A percentile compares a stretch with the other conserved stretches of the same genome.
phyloP scores from a whole-genome alignment of 2,329 filamentous ascomycete genomes.

The Fusarium fracticaudum region DNA sequence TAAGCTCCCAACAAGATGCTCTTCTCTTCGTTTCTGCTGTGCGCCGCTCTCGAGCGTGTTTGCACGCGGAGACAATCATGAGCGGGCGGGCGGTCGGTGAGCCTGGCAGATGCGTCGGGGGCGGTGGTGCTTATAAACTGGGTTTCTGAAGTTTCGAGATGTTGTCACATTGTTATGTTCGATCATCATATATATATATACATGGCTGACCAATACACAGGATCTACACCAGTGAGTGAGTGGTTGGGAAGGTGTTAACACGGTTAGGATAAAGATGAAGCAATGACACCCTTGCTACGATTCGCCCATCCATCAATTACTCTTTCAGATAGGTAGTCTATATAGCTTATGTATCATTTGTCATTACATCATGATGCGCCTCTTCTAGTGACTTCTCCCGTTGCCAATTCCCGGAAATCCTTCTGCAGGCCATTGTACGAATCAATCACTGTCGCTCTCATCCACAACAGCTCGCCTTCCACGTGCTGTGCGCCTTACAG shows the following conservation, averaged over 20 bases:
- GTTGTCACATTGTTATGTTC: slow-evolving; percentile 7
- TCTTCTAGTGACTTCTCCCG: neutral
- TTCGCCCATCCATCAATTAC: slow-evolving; percentile 27
- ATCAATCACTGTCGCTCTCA: slow-evolving; percentile 47
- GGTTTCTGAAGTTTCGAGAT: slow-evolving; percentile 56
- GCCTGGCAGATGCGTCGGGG: slow-evolving; percentile 48
- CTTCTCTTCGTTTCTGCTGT: slow-evolving; percentile 27
- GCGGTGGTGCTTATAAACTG: slow-evolving; percentile 58
- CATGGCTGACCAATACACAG: slow-evolving; percentile 34
- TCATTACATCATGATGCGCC: slow-evolving; percentile 12
- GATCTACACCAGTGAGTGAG: slow-evolving; percentile 2
- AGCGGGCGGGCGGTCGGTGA: slow-evolving; percentile 35
- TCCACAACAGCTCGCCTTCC: slow-evolving; percentile 43
- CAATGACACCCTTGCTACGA: neutral
- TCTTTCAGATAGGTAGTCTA: slow-evolving; percentile 15
- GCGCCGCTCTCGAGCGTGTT: slow-evolving; percentile 45
- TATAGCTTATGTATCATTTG: slow-evolving; percentile 28
- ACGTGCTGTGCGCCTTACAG: slow-evolving; percentile 34
- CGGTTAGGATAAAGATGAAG: neutral
- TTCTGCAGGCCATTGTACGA: slow-evolving; percentile 17
- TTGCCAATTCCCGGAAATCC: neutral
- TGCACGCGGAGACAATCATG: slow-evolving; percentile 46
- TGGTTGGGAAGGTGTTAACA: neutral
- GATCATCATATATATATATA: neutral
- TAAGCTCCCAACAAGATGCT: slow-evolving; percentile 36